A percentile compares a stretch with the other conserved stretches of the same genome.
phyloP scores from a whole-genome alignment of 345 rosid species.

The Pugionium dolabratum region DNA sequence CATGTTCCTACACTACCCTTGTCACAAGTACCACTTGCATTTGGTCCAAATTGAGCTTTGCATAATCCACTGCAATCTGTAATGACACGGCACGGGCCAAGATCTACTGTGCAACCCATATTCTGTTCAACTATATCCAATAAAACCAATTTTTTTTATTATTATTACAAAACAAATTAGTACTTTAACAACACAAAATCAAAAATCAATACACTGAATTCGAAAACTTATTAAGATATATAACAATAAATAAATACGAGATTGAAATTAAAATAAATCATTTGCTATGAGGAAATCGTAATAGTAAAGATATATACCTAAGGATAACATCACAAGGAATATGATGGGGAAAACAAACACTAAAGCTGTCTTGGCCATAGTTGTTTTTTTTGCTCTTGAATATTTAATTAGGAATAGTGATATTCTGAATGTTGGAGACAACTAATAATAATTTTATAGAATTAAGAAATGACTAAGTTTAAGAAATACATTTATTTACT shows the following conservation, averaged over 20 bases:
- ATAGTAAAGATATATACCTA: slow-evolving; percentile 12
- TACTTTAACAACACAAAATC: not conserved
- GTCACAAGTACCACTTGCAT: slow-evolving; percentile 5
- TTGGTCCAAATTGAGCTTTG: not conserved
- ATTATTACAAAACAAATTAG: not conserved
- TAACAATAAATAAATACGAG: not conserved
- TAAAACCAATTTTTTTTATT: not conserved
- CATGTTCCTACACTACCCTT: slow-evolving; percentile 15
- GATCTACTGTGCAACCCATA: slow-evolving; percentile 6
- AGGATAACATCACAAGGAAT: slow-evolving; percentile 9
- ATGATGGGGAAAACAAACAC: slow-evolving; percentile 4
- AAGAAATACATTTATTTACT: not conserved
- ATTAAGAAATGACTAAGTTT: not conserved
- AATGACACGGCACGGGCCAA: slow-evolving; percentile 24
- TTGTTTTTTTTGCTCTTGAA: not conserved
- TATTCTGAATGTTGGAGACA: not conserved
- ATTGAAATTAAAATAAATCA: not conserved
- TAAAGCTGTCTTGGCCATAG: slow-evolving; percentile 18
- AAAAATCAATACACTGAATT: not conserved
- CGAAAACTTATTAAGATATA: not conserved
- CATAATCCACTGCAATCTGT: not conserved
- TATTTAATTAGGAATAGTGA: not conserved
- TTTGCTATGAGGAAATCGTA: not conserved
- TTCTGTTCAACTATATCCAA: slow-evolving; percentile 24
- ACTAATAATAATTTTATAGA: not conserved